Conservation (phyloP, 441 rosid genomes). For the Arabidopsis lyrata region DNA sequence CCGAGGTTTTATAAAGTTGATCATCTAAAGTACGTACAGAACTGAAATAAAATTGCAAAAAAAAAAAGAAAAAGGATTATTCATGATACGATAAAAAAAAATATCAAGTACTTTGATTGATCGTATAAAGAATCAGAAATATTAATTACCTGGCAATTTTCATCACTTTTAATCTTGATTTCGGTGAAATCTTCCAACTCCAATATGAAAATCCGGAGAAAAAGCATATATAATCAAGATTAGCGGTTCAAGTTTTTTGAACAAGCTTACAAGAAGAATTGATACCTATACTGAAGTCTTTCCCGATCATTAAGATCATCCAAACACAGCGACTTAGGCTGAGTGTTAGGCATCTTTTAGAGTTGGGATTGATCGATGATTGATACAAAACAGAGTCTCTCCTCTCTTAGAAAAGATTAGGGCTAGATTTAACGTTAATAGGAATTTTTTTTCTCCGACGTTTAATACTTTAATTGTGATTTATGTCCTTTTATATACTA, state of each 20-base stretch:
- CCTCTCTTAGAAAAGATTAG: too few species aligned
- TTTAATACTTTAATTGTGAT: too few species aligned
- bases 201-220: not conserved
- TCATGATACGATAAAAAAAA: conserved; percentile 9
- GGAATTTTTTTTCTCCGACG: too few species aligned
- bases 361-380: too few species aligned
- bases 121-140: not conserved
- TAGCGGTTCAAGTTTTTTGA: too few species aligned
- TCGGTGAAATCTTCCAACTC: not conserved
- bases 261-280: not conserved
- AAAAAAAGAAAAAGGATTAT: not conserved
- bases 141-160: not conserved
- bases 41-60: conserved; percentile 48
- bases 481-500: too few species aligned
- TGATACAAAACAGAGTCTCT: too few species aligned
- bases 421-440: too few species aligned
- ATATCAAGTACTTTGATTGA: not conserved
- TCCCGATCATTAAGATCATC: too few species aligned
- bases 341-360: too few species aligned
- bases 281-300: not conserved
- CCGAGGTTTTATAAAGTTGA: conserved; percentile 68
- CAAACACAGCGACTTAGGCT: too few species aligned
- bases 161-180: not conserved
- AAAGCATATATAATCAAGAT: not conserved
- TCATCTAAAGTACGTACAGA: conserved; percentile 83